Evolutionary conservation across 768 basidiomycete species (phyloP).

Genomic region (Lentinus brumalis): DNA sequence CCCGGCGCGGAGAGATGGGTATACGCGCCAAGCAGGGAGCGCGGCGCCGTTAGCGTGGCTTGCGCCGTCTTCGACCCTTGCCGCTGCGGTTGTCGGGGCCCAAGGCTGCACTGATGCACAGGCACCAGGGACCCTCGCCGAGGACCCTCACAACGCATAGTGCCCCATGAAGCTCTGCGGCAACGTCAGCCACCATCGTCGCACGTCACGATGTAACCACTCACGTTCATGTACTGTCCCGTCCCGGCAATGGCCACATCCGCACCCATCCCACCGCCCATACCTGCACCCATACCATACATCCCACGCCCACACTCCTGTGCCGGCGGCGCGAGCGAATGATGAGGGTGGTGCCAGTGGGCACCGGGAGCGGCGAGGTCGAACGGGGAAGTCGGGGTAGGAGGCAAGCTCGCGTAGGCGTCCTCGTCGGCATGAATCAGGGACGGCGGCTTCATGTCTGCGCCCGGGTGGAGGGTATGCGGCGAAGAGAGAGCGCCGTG

Average conservation of each 20-base stretch:
- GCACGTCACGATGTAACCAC: neutral
- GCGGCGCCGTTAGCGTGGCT: conserved; percentile 1
- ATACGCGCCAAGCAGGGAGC: neutral
- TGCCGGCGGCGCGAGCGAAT: conserved; percentile 1
- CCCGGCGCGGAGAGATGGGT: neutral
- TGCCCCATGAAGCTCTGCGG: conserved; percentile 2
- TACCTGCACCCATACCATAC: conserved; percentile 4
- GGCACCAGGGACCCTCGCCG: neutral
- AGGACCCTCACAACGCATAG: neutral
- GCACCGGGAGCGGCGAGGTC: conserved; percentile 11
- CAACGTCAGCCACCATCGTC: neutral
- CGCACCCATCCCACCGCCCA: conserved; percentile 5
- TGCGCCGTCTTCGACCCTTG: neutral
- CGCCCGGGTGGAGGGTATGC: neutral
- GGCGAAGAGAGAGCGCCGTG: conserved; percentile 13
- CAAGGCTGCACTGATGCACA: neutral
- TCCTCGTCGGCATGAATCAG: conserved; percentile 30
- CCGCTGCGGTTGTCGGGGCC: neutral
- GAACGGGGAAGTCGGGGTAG: conserved; percentile 21
- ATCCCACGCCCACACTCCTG: conserved; percentile 7
- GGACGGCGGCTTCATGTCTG: conserved; percentile 16
- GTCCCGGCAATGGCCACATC: conserved; percentile 14
- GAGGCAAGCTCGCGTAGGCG: conserved; percentile 31
- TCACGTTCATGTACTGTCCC: conserved; percentile 9
- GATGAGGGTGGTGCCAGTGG: conserved; percentile 7